Conservation (phyloP, 2,329 filamentous ascomycete genomes). For the Colletotrichum costaricense region DNA sequence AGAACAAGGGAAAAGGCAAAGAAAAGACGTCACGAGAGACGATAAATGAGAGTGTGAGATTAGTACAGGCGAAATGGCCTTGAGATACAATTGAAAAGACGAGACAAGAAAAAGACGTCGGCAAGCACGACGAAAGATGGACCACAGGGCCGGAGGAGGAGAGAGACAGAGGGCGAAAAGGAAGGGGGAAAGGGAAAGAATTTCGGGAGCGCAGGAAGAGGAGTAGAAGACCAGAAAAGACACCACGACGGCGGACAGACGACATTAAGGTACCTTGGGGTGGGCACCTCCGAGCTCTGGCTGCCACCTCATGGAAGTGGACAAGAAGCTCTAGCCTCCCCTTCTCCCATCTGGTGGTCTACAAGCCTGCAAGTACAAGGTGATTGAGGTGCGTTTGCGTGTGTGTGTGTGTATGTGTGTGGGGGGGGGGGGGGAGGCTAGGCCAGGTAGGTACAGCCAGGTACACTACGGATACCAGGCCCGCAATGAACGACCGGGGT, state of each 20-base stretch:
- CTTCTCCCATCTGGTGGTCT: background rate
- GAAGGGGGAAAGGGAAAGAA: slow-evolving; percentile 32
- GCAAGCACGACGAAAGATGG: slow-evolving; percentile 21
- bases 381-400: background rate
- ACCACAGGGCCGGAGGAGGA: background rate
- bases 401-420: background rate
- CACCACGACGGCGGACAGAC: background rate
- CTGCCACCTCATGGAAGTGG: background rate
- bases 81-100: background rate
- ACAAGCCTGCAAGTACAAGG: no score
- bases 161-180: slow-evolving; percentile 27
- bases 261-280: slow-evolving; percentile 19
- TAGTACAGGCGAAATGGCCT: slow-evolving; percentile 4
- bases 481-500: slow-evolving; percentile 17
- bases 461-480: background rate
- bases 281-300: background rate
- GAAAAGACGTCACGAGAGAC: slow-evolving; percentile 5
- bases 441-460: no score
- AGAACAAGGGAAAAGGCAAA: slow-evolving; percentile 13
- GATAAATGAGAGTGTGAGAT: slow-evolving; percentile 21
- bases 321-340: background rate
- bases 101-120: slow-evolving; percentile 15
- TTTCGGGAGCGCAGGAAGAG: slow-evolving; percentile 13
- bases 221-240: background rate
- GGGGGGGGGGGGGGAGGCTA: background rate